Evolutionary conservation across 2,329 filamentous ascomycete species (phyloP).

Genomic region (Aureobasidium uvarum): DNA sequence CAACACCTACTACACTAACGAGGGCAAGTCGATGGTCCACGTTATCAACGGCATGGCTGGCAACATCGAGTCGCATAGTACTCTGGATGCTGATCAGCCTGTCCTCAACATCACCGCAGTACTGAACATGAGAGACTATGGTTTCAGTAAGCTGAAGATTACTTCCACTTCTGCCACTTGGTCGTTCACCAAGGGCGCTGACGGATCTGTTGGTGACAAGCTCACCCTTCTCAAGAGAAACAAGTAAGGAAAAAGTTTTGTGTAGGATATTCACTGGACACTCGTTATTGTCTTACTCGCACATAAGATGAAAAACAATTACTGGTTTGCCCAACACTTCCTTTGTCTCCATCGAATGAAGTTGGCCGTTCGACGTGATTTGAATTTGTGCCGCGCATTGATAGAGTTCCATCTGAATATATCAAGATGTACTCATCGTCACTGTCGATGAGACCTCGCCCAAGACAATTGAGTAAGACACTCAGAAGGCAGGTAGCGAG

Average conservation of each 20-base stretch:
- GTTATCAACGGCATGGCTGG: slow-evolving; percentile 56
- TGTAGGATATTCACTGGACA: background rate
- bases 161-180: slow-evolving; percentile 46
- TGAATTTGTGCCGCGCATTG: background rate
- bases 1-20: slow-evolving; percentile 51
- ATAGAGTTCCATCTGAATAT: background rate
- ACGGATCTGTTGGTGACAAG: slow-evolving; percentile 43
- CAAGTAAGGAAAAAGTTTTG: slow-evolving; percentile 28
- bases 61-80: slow-evolving; percentile 53
- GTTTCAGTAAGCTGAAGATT: slow-evolving; percentile 50
- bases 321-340: background rate
- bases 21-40: slow-evolving; percentile 51
- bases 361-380: background rate
- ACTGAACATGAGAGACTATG: slow-evolving; percentile 49
- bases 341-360: background rate
- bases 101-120: slow-evolving; percentile 47
- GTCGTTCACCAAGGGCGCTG: slow-evolving; percentile 48
- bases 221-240: slow-evolving; percentile 40
- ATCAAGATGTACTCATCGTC: background rate
- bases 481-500: no score
- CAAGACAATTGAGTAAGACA: no score
- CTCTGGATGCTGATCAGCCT: slow-evolving; percentile 39
- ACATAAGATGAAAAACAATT: background rate
- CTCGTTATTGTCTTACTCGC: background rate
- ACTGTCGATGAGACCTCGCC: no score